Evolutionary conservation across 352 stramenopile genomes (phyloP).

Genomic region (Pythium aquatile): DNA sequence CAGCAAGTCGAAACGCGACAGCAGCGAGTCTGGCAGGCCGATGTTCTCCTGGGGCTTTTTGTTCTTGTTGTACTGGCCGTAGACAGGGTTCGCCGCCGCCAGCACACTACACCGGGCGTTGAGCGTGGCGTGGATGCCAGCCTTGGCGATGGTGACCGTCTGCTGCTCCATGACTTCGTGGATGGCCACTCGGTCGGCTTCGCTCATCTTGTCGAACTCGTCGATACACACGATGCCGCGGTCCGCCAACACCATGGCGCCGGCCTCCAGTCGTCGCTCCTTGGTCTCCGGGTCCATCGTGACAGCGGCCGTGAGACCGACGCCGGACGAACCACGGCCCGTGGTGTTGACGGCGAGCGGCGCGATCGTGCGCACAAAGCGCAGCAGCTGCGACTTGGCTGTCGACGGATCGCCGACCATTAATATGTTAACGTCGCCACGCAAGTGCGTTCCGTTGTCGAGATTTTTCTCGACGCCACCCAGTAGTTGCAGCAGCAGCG

Average conservation of each 20-base stretch:
- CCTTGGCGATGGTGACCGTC: constrained; percentile 99
- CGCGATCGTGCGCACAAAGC: constrained; percentile 95
- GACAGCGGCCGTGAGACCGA: constrained; percentile 98
- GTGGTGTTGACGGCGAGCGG: constrained; percentile 92
- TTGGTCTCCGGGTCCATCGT: constrained; percentile 96
- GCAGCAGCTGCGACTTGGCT: constrained; percentile 98
- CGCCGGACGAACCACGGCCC: constrained; percentile 75
- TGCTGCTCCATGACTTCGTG: constrained; percentile 99
- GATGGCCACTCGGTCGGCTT: constrained; percentile 98
- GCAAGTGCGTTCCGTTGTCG: constrained; percentile 98
- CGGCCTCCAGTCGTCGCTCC: constrained; percentile 94
- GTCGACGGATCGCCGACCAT: constrained; percentile 99
- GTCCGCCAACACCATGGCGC: constrained; percentile 99
- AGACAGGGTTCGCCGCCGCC: constrained; percentile 99
- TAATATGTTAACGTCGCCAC: constrained; percentile 99
- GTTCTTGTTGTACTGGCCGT: constrained; percentile 99
- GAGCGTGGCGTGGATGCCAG: constrained; percentile 98
- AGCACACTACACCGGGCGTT: constrained; percentile 99
- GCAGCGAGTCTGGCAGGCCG: constrained; percentile 97
- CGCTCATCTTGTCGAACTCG: constrained; percentile 99
- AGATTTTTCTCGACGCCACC: constrained; percentile 96
- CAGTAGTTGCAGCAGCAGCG: constrained; percentile 80
- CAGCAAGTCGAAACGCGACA: constrained; percentile 99
- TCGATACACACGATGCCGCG: constrained; percentile 99
- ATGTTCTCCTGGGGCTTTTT: constrained; percentile 99